phyloP scores from a whole-genome alignment of 2,329 filamentous ascomycete genomes.

The Pseudogymnoascus verrucosus region DNA sequence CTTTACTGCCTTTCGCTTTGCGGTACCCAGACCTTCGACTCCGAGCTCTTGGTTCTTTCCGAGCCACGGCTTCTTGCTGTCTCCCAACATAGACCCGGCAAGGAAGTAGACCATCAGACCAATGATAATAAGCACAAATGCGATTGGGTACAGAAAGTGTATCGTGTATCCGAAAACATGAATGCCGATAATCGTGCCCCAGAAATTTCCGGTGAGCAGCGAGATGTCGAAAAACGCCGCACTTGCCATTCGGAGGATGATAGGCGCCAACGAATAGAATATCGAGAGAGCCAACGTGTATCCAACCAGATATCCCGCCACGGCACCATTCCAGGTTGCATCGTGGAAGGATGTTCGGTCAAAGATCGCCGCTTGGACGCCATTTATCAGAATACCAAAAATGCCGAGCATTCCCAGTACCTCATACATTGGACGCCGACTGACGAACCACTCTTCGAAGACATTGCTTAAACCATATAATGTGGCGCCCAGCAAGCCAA shows the following conservation, averaged over 20 bases:
- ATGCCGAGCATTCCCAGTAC: conserved; percentile 86
- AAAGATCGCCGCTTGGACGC: conserved; percentile 83
- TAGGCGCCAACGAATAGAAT: conserved; percentile 82
- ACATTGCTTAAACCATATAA: conserved; percentile 89
- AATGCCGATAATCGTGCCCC: conserved; percentile 89
- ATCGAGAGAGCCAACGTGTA: conserved; percentile 76
- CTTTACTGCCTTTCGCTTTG: conserved; percentile 65
- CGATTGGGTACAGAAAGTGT: conserved; percentile 90
- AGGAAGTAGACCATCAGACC: conserved; percentile 85
- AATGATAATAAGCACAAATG: conserved; percentile 84
- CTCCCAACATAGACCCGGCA: conserved; percentile 71
- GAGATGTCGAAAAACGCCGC: conserved; percentile 97
- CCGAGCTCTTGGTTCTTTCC: conserved; percentile 78
- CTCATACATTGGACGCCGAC: conserved; percentile 79
- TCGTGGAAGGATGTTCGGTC: conserved; percentile 65
- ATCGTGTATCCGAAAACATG: conserved; percentile 73
- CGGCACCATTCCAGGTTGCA: conserved; percentile 56
- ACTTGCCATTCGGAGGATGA: conserved; percentile 80
- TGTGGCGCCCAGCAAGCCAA: conserved; percentile 79
- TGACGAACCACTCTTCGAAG: conserved; percentile 90
- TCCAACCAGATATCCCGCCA: conserved; percentile 78
- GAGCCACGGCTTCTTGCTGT: conserved; percentile 92
- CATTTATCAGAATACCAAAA: conserved; percentile 86
- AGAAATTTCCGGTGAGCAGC: conserved; percentile 89
- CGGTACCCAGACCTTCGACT: conserved; percentile 73